Conservation (phyloP, 805 yeast genomes). For the Alloascoidea africana region DNA sequence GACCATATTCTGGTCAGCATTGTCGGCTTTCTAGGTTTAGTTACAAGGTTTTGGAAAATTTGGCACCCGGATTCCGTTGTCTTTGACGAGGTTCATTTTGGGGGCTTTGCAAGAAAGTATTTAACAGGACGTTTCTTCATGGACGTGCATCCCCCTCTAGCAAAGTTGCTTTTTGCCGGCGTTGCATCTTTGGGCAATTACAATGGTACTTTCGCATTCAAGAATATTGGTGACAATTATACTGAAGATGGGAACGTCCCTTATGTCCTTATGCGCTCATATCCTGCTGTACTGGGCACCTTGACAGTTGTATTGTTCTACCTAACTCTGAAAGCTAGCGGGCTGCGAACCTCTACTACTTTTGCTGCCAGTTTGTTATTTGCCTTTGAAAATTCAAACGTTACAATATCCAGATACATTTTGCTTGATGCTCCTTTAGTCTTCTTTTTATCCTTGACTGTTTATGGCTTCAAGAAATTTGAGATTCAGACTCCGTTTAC, state of each 20-base stretch:
- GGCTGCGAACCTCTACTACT: conserved; percentile 36
- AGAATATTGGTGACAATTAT: conserved; percentile 29
- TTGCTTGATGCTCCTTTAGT: conserved; percentile 29
- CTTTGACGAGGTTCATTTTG: conserved; percentile 80
- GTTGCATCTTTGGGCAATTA: conserved; percentile 37
- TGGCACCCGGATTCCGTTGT: conserved; percentile 63
- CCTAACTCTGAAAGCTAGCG: conserved; percentile 37
- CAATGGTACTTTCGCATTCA: conserved; percentile 29
- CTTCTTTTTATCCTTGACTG: conserved; percentile 26
- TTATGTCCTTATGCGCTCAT: conserved; percentile 37
- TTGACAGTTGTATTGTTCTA: conserved; percentile 35
- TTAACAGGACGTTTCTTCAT: conserved; percentile 45
- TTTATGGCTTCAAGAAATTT: conserved; percentile 35
- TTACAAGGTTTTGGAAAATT: conserved; percentile 46
- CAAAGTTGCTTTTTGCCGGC: conserved; percentile 40
- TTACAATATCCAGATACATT: conserved; percentile 43
- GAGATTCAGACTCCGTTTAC: conserved; percentile 30
- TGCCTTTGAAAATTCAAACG: conserved; percentile 47
- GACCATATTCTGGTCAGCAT: conserved; percentile 42
- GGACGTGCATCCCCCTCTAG: conserved; percentile 64
- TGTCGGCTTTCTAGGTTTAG: conserved; percentile 56
- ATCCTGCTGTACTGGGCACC: conserved; percentile 42
- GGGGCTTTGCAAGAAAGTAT: conserved; percentile 53
- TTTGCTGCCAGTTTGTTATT: conserved; percentile 34
- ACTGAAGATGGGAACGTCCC: conserved; percentile 24